Evolutionary conservation across 75 land plant genomes (phyloP), one percentile per base, ranked within the genome.

Genomic region (Picea glauca): DNA sequence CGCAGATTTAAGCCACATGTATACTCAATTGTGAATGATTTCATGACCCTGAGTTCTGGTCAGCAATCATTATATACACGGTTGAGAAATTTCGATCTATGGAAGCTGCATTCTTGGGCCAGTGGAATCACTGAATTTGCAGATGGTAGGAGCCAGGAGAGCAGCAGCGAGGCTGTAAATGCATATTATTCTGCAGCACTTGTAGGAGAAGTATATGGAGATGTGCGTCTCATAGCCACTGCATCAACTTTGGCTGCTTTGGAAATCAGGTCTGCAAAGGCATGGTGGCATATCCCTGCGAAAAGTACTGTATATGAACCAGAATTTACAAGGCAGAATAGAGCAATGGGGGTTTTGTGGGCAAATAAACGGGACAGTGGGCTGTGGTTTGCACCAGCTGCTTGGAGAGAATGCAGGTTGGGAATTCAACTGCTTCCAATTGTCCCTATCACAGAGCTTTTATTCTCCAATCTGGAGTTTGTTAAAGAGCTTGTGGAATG

Each of bases 31-130:
- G 79, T 77, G 58, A 60, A 66, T 17, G 85, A 84, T 43, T 84
- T 64, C 58, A 58, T 81, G 85, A 76, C 82, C 1, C 13, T 62
- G 38, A 30, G 56, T 62, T 66, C 46, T 6, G 57, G 54, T 46
- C 54, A 46, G 54, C 54, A 46, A 8, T 46, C 54, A 46, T 46
- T 46, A 8, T 46, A 46, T 61, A 81, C 99, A 3, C 82, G 93
- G 56, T 78, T 96, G 79, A 83, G 99, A 60, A 81, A 88, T 76
- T 96, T 96, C 61, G 99, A 96, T 70, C 59, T 85, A 50, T 96
- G 90, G 87, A 85, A 88, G 83, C 63, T 96, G 81, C 99, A 96
- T 75, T 96, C 99, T 32, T 96, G 99, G 99, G 97, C 99, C 58
- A 88, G 94, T 3, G 99, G 99, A 31, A 62, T 96, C 59, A 89